Evolutionary conservation across 2,329 filamentous ascomycete genomes (phyloP), one percentile per base, ranked within the genome.

Genomic region (Zymoseptoria brevis): DNA sequence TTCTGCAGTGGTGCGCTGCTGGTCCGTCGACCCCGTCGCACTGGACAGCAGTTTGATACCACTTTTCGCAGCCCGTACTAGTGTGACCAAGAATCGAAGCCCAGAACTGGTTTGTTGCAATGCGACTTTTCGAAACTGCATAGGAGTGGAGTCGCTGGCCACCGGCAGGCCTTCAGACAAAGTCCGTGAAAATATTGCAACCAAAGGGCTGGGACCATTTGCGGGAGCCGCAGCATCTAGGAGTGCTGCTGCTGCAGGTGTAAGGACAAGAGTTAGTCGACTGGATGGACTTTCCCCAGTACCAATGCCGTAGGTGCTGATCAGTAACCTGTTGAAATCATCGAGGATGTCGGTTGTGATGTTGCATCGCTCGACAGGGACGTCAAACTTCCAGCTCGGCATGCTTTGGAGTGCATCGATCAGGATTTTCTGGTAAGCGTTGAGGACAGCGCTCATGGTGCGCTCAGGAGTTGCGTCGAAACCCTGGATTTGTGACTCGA

Each of bases 351-450:
- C 80, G 19, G 81, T 80, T 60, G 89, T 83, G 54, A 96, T 81
- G 58, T 85, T 79, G 55, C 85, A 83, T 50, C 87, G 85, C 64
- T 92, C 87, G 24, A 85, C 78, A 9, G 84, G 80, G 1, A 82
- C 80, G 6, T 83, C 80, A 71, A 95, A 96, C 65, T 87, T 87
- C 94, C 93, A 99, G 4, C 86, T 90, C 29, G 85, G 83, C 45
- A 88, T 89, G 72, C 88, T 94, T 75, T 96, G 91, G 66, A 95
- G 87, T 6, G 95, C 83, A 69, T 96, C 91, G 22, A 95, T 82
- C 63, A 90, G 81, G 1, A 87, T 86, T 65, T 88, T 86, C 6
- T 87, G 86, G 67, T 93, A 88, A 3, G 87, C 85, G 52, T 87
- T 77, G 48, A 90, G 79, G 19, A 92, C 86, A 53, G 83, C 84